Evolutionary conservation across 257 asterid genomes (phyloP).

Genomic region (Nyctanthes arbortristis): DNA sequence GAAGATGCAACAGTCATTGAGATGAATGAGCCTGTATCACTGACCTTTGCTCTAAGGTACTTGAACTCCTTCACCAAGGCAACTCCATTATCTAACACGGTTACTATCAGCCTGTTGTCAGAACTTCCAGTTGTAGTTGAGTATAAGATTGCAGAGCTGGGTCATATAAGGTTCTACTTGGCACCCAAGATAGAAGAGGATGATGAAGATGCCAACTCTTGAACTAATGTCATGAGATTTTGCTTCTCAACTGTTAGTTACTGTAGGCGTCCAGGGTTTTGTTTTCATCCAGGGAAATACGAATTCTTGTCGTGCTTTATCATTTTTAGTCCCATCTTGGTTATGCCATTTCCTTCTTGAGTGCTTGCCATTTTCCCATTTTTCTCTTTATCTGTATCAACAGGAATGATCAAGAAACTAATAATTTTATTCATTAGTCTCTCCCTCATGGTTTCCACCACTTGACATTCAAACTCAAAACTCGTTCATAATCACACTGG

Average conservation of each 20-base stretch:
- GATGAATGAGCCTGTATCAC: constrained; percentile 67
- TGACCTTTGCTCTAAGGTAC: constrained; percentile 60
- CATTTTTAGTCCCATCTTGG: neutral
- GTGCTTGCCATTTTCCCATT: neutral
- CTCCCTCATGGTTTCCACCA: too few relatives aligned
- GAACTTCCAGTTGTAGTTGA: constrained; percentile 71
- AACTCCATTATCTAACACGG: constrained; percentile 48
- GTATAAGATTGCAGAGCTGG: constrained; percentile 75
- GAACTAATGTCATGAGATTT: constrained; percentile 1
- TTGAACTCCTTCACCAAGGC: constrained; percentile 68
- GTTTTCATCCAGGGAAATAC: too few relatives aligned
- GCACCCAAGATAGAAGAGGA: constrained; percentile 77
- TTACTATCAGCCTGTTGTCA: constrained; percentile 63
- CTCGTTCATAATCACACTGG: neutral
- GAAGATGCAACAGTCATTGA: constrained; percentile 61
- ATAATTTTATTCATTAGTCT: too few relatives aligned
- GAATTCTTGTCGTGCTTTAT: too few relatives aligned
- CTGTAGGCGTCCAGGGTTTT: neutral
- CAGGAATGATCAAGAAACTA: neutral
- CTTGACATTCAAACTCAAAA: neutral
- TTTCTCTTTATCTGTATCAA: neutral
- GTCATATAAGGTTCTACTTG: constrained; percentile 54
- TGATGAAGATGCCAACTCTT: constrained; percentile 51
- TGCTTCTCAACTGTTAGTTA: neutral
- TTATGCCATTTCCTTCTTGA: neutral